phyloP scores from a whole-genome alignment of 2,329 filamentous ascomycete genomes.

The Metarhizium anisopliae region DNA sequence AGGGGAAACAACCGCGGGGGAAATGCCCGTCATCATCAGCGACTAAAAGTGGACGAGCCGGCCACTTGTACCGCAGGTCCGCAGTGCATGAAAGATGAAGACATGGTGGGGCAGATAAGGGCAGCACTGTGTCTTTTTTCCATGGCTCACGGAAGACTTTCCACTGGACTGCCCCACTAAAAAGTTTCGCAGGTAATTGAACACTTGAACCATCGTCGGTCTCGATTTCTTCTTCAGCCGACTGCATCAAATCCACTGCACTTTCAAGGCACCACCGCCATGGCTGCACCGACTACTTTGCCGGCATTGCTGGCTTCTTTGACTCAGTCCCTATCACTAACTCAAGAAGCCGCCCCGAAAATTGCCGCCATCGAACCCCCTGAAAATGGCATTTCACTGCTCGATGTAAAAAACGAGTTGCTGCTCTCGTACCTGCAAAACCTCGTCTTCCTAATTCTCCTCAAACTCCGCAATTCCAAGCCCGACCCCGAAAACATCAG shows the following conservation, averaged over 20 bases:
- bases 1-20: too few species aligned
- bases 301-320: constrained; percentile 44
- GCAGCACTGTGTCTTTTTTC: too few species aligned
- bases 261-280: constrained; percentile 15
- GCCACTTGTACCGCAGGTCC: too few species aligned
- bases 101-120: too few species aligned
- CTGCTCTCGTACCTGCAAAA: constrained; percentile 94
- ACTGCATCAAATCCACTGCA: constrained; percentile 10
- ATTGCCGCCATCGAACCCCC: constrained; percentile 59
- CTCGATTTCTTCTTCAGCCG: constrained; percentile 1
- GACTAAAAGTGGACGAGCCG: too few species aligned
- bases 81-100: too few species aligned
- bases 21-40: too few species aligned
- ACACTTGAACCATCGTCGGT: background rate
- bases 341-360: constrained; percentile 58
- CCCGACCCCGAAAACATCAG: constrained; percentile 17
- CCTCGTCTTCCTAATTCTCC: constrained; percentile 75
- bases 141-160: too few species aligned
- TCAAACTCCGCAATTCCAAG: constrained; percentile 61
- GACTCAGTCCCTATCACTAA: constrained; percentile 49
- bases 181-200: constrained; percentile 9
- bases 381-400: constrained; percentile 80
- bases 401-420: constrained; percentile 96
- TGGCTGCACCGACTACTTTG: constrained; percentile 42
- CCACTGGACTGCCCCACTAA: constrained; percentile 10